Conservation (phyloP, 148 eudicot species). For the Tetragonia tetragonoides region DNA sequence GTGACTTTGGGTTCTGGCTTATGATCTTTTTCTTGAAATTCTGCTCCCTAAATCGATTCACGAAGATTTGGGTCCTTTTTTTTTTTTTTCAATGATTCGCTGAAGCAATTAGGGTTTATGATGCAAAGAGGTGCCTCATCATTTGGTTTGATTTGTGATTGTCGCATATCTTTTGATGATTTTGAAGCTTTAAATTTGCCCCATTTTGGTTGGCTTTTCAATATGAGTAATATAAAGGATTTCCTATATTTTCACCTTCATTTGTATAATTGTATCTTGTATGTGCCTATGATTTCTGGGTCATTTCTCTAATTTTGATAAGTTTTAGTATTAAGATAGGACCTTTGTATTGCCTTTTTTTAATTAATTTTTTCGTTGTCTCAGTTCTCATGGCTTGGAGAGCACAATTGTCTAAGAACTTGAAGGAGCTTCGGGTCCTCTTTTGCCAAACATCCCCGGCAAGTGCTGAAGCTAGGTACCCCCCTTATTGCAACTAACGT, state of each 20-base stretch:
- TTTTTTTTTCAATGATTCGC: not conserved
- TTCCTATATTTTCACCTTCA: too few species aligned
- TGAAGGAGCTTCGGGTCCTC: slow-evolving; percentile 87
- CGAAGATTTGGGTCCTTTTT: not conserved
- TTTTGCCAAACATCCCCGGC: slow-evolving; percentile 81
- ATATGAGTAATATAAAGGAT: too few species aligned
- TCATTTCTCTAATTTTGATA: too few species aligned
- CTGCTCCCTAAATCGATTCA: not conserved
- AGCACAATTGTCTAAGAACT: slow-evolving; percentile 53
- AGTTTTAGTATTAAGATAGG: not conserved
- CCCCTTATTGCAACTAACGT: not conserved
- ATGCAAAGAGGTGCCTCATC: not conserved
- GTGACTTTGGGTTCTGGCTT: not conserved
- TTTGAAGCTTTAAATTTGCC: not conserved
- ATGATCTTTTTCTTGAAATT: too few species aligned
- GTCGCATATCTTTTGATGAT: too few species aligned
- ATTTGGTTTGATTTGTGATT: not conserved
- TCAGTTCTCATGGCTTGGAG: slow-evolving; percentile 72
- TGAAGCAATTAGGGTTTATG: not conserved
- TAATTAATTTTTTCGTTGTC: slow-evolving; percentile 7
- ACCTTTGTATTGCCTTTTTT: slow-evolving; percentile 5
- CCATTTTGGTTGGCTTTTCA: not conserved
- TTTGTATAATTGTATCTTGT: too few species aligned
- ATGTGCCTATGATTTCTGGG: not conserved
- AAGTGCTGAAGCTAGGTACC: slow-evolving; percentile 77